These are phyloP conservation scores for Tremellales sp. DNA, from an alignment of 1,284 basidiomycete species.

Conservation along the genomic window DNA sequence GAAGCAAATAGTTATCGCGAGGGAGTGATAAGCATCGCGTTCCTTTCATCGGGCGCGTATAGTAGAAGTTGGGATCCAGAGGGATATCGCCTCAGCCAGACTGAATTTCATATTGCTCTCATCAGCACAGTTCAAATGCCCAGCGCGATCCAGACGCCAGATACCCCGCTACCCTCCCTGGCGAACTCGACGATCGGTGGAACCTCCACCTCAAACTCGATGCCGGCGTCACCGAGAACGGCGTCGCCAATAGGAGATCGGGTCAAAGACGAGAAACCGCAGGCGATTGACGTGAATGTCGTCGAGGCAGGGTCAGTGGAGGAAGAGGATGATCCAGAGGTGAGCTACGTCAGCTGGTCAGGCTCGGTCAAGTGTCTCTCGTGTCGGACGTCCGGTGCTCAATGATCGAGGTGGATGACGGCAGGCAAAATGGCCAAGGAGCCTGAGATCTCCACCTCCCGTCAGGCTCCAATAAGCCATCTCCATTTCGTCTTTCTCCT, in stretches of 20 bases:
- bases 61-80: too few relatives aligned
- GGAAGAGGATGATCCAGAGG: slow-evolving; percentile 12
- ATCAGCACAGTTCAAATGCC: too few relatives aligned
- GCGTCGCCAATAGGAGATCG: slow-evolving; percentile 11
- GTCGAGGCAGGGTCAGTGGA: slow-evolving; percentile 17
- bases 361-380: too few relatives aligned
- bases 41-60: too few relatives aligned
- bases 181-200: slow-evolving; percentile 15
- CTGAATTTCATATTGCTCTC: too few relatives aligned
- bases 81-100: too few relatives aligned
- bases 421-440: too few relatives aligned
- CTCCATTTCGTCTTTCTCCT: neutral
- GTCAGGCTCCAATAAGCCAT: neutral
- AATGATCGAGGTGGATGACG: neutral
- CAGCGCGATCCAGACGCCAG: too few relatives aligned
- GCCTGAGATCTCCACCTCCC: neutral
- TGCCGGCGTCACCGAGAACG: slow-evolving; percentile 33
- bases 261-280: slow-evolving; percentile 11
- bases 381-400: neutral
- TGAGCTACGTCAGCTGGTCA: too few relatives aligned
- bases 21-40: too few relatives aligned
- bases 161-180: slow-evolving; percentile 18
- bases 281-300: slow-evolving; percentile 13
- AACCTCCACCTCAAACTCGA: slow-evolving; percentile 29
- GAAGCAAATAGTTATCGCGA: too few relatives aligned